Evolutionary conservation across 805 yeast species (phyloP).

Genomic region (Lipomyces orientalis): DNA sequence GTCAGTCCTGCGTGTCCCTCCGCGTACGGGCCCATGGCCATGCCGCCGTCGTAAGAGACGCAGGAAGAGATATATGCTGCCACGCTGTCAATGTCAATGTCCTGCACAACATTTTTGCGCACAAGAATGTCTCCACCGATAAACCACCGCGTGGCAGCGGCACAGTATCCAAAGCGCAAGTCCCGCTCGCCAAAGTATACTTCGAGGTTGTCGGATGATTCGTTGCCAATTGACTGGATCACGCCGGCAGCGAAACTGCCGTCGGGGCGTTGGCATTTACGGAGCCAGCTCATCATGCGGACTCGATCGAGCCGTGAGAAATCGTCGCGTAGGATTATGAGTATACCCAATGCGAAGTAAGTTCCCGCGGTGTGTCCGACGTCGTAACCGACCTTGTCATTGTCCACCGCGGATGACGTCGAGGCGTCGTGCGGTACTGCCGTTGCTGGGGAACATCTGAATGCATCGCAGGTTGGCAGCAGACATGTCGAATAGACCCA

Average conservation of each 20-base stretch:
- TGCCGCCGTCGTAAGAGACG: slow-evolving; percentile 68
- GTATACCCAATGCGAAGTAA: slow-evolving; percentile 68
- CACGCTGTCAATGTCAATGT: slow-evolving; percentile 49
- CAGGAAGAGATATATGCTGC: slow-evolving; percentile 47
- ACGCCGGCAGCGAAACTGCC: slow-evolving; percentile 62
- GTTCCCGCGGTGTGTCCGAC: slow-evolving; percentile 75
- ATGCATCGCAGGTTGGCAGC: slow-evolving; percentile 51
- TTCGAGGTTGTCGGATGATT: slow-evolving; percentile 10
- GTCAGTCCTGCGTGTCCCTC: slow-evolving; percentile 91
- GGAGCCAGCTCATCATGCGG: slow-evolving; percentile 60
- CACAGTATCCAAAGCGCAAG: slow-evolving; percentile 75
- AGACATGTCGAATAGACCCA: slow-evolving; percentile 50
- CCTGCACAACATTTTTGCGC: slow-evolving; percentile 39
- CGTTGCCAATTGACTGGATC: slow-evolving; percentile 43
- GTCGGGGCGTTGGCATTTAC: slow-evolving; percentile 61
- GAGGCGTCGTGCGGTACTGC: slow-evolving; percentile 32
- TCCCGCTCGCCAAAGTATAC: slow-evolving; percentile 67
- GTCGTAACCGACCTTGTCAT: slow-evolving; percentile 51
- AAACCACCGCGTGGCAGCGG: slow-evolving; percentile 64
- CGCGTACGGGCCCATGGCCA: slow-evolving; percentile 47
- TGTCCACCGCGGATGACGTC: slow-evolving; percentile 11
- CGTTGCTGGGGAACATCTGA: slow-evolving; percentile 59
- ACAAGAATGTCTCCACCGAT: slow-evolving; percentile 49
- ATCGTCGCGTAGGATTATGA: slow-evolving; percentile 52
- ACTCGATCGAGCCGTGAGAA: slow-evolving; percentile 48